Evolutionary conservation across 2,329 filamentous ascomycete genomes (phyloP), one percentile per base, ranked within the genome.

Genomic region (Monosporascus sp.): DNA sequence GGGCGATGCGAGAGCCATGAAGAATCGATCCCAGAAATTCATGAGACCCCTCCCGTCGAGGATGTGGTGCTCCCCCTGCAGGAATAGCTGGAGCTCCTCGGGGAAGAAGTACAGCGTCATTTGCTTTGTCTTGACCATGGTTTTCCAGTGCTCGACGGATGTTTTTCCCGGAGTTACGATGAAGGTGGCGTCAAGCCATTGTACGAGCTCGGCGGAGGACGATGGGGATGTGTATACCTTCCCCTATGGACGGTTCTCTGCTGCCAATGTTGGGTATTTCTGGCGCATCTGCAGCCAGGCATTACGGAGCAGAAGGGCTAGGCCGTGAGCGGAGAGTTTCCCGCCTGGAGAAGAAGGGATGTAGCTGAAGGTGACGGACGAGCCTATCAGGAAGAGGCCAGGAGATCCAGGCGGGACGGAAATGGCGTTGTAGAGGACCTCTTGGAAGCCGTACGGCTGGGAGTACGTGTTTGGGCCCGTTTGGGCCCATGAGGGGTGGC

Each of bases 1-100:
- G 4, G 22, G 45, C 17, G 51, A 47, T 4, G 53, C 45, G 22
- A 55, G 50, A 9, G 48, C 41, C 35, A 37, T 46, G 53, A 55
- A 55, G 53, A 49, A 55, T 6, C 48, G 53, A 41, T 55, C 53
- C 53, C 53, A 55, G 48, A 55, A 55, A 37, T 55, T 55, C 53
- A 55, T 53, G 47, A 49, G 7, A 14, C 53, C 53, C 18, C 53
- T 49, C 15, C 53, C 53, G 26, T 55, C 53, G 15, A 55, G 43
- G 24, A 50, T 55, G 51, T 53, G 51, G 40, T 55, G 53, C 24
- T 55, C 53, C 2, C 50, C 53, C 37, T 55, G 53, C 8, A 55
- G 38, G 47, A 55, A 55, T 8, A 55, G 41, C 31, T 55, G 50
- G 28, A 24, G 15, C 41, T 52, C 41, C 24, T 55, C 53, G 24